phyloP scores from a whole-genome alignment of 2,329 filamentous ascomycete genomes.

The Coleophoma eucalyptorum region DNA sequence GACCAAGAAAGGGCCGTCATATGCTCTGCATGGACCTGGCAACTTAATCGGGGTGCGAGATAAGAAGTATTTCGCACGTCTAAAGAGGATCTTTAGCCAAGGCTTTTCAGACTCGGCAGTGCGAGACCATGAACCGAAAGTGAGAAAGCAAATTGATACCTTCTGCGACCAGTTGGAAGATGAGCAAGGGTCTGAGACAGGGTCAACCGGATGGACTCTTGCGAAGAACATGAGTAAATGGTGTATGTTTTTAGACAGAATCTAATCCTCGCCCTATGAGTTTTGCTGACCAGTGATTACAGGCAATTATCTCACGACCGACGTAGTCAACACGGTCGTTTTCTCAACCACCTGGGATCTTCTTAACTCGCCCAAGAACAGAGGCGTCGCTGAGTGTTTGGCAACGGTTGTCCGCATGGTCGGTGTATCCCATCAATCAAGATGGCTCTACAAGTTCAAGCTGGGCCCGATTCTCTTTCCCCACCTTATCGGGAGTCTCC shows the following conservation, averaged over 20 bases:
- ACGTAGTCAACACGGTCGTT: constrained; percentile 18
- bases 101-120: constrained; percentile 20
- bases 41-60: constrained; percentile 70
- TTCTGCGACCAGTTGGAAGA: constrained; percentile 7
- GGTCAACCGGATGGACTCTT: constrained; percentile 1
- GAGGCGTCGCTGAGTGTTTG: constrained; percentile 3
- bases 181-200: constrained; percentile 1
- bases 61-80: constrained; percentile 57
- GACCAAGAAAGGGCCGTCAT: constrained; percentile 64
- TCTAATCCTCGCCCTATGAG: background rate
- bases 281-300: background rate
- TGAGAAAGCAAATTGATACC: constrained; percentile 4
- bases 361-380: constrained; percentile 8
- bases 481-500: constrained; percentile 44
- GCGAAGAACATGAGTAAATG: constrained; percentile 8
- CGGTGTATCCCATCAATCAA: constrained; percentile 35
- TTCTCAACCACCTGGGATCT: constrained; percentile 14
- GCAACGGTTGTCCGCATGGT: constrained; percentile 1
- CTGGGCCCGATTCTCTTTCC: constrained; percentile 64
- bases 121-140: constrained; percentile 9
- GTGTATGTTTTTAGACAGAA: constrained; percentile 3
- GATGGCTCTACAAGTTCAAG: constrained; percentile 58
- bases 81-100: constrained; percentile 38
- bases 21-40: constrained; percentile 35
- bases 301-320: constrained; percentile 20